phyloP scores from a whole-genome alignment of 148 eudicot genomes.

The Camellia japonica region DNA sequence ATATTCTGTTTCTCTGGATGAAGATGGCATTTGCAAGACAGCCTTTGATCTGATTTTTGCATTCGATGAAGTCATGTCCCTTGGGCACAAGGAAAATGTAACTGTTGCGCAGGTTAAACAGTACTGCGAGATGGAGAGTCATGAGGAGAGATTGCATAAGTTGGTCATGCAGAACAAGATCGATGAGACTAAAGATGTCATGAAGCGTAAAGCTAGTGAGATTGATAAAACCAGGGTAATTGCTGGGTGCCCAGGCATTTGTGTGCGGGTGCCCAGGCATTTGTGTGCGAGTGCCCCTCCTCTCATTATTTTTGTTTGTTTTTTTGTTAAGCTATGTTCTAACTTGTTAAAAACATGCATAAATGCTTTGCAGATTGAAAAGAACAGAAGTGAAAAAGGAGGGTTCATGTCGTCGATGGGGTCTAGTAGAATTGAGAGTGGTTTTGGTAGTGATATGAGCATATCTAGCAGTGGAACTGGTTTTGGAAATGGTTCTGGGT shows the following conservation, averaged over 20 bases:
- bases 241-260: not conserved
- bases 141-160: slow-evolving; percentile 96
- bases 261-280: too few relatives aligned
- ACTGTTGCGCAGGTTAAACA: slow-evolving; percentile 95
- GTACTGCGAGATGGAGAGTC: slow-evolving; percentile 99
- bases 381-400: slow-evolving; percentile 71
- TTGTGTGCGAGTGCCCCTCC: too few relatives aligned
- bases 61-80: slow-evolving; percentile 90
- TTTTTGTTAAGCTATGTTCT: not conserved
- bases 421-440: slow-evolving; percentile 65
- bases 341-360: not conserved
- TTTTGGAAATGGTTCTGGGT: slow-evolving; percentile 81
- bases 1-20: slow-evolving; percentile 76
- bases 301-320: too few relatives aligned
- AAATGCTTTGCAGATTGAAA: slow-evolving; percentile 57
- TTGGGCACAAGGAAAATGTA: slow-evolving; percentile 95
- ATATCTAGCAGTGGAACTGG: slow-evolving; percentile 66
- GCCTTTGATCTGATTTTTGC: slow-evolving; percentile 94
- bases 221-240: slow-evolving; percentile 93
- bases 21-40: slow-evolving; percentile 81
- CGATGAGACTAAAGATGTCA: slow-evolving; percentile 90
- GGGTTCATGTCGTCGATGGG: slow-evolving; percentile 77
- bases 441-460: slow-evolving; percentile 54
- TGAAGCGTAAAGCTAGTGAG: slow-evolving; percentile 96
- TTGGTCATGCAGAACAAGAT: slow-evolving; percentile 88